A percentile compares a stretch with the other conserved stretches of the same genome.
These are phyloP conservation scores for Globisporangium solare DNA, from an alignment of 352 stramenopile species.

Conservation along the genomic window DNA sequence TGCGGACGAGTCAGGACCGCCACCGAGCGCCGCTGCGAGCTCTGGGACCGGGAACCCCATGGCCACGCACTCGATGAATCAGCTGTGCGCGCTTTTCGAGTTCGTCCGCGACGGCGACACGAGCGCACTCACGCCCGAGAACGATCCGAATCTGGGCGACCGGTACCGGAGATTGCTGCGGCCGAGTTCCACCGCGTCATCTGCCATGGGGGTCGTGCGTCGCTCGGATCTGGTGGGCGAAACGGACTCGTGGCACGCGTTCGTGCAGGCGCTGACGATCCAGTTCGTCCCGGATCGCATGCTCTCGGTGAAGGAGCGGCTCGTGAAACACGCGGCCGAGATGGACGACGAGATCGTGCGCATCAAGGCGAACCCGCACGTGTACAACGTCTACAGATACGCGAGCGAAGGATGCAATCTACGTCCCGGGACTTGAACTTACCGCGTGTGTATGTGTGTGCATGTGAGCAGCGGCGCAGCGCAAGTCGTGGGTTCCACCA, in stretches of 20 bases:
- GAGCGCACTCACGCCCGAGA: conserved; percentile 30
- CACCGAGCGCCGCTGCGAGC: too few relatives aligned
- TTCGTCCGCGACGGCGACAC: conserved; percentile 65
- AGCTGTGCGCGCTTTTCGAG: conserved; percentile 72
- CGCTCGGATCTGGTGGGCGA: conserved; percentile 32
- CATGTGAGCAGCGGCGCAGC: conserved; percentile 6
- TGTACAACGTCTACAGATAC: conserved; percentile 66
- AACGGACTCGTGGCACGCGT: conserved; percentile 46
- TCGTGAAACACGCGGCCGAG: conserved; percentile 39
- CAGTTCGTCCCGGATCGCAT: conserved; percentile 68
- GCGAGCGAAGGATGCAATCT: too few relatives aligned
- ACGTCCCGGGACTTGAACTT: too few relatives aligned
- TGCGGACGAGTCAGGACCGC: too few relatives aligned
- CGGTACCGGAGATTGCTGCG: background rate
- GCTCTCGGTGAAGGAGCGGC: conserved; percentile 55
- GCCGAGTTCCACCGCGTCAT: conserved; percentile 6
- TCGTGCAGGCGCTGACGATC: conserved; percentile 55
- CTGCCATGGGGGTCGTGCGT: conserved; percentile 16
- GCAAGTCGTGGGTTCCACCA: conserved; percentile 1
- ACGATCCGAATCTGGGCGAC: conserved; percentile 41
- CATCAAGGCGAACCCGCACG: conserved; percentile 56
- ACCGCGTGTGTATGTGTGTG: background rate
- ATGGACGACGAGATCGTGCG: conserved; percentile 44
- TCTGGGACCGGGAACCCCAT: background rate
- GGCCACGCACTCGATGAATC: conserved; percentile 32